Conservation (phyloP, 495 filamentous ascomycete genomes). For the Xylaria venustula region DNA sequence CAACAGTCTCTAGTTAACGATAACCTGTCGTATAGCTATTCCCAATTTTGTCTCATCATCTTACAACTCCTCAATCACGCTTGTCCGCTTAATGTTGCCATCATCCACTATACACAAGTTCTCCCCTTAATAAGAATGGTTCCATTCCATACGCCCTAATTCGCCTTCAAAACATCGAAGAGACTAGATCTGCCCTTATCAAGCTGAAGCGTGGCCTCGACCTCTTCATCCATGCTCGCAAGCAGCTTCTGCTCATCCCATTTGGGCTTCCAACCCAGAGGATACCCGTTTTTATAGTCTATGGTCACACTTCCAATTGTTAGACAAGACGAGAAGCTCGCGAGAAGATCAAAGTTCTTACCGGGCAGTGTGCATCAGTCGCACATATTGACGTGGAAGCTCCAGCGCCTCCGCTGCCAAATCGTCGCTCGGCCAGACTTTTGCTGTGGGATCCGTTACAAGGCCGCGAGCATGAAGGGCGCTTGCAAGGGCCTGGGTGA, state of each 20-base stretch:
- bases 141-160: no score
- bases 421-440: slow-evolving; percentile 6
- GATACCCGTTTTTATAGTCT: slow-evolving; percentile 29
- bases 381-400: slow-evolving; percentile 25
- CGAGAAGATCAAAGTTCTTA: slow-evolving; percentile 7
- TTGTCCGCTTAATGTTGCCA: no score
- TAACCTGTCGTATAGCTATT: no score
- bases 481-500: slow-evolving; percentile 33
- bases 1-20: no score
- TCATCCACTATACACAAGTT: no score
- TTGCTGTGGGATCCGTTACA: slow-evolving; percentile 24
- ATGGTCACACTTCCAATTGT: slow-evolving; percentile 30
- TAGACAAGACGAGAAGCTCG: slow-evolving; percentile 8
- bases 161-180: slow-evolving; percentile 16
- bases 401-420: slow-evolving; percentile 7
- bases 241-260: slow-evolving; percentile 37
- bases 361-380: slow-evolving; percentile 29
- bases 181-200: slow-evolving; percentile 33
- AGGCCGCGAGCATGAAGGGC: slow-evolving; percentile 36
- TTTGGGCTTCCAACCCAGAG: slow-evolving; percentile 36
- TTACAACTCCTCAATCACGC: no score
- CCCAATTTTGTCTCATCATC: no score
- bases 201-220: slow-evolving; percentile 31
- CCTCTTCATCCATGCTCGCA: slow-evolving; percentile 37
- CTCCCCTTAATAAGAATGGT: no score